Conservation (phyloP, 352 stramenopile species). For the Thalassiosira livingstoniorum region DNA sequence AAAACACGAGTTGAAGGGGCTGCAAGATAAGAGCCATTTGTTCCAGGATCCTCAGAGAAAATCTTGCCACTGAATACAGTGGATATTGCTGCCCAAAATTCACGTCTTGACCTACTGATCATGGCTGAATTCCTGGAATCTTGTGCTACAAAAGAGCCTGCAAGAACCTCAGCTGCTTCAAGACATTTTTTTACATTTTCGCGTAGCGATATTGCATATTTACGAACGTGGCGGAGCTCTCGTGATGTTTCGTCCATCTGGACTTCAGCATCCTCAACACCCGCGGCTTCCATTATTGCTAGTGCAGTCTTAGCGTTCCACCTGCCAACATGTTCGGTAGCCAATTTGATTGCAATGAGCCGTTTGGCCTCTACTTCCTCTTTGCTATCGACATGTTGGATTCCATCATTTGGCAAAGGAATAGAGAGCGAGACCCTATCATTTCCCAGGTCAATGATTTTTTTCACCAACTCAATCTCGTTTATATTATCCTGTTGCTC, state of each 20-base stretch:
- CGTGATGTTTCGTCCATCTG: constrained; percentile 79
- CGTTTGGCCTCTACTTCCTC: constrained; percentile 30
- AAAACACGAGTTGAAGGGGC: constrained; percentile 54
- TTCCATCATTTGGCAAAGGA: too few species aligned
- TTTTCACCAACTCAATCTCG: constrained; percentile 74
- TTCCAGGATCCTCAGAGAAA: constrained; percentile 21
- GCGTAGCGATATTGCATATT: constrained; percentile 76
- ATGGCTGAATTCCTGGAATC: constrained; percentile 24
- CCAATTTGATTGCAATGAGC: constrained; percentile 65
- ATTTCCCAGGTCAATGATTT: constrained; percentile 72
- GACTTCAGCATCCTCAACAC: constrained; percentile 76
- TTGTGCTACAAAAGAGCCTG: constrained; percentile 19
- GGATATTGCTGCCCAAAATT: constrained; percentile 71
- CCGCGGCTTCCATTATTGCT: constrained; percentile 75
- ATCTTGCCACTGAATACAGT: constrained; percentile 65
- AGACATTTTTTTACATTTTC: constrained; percentile 73
- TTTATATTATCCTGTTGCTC: constrained; percentile 65
- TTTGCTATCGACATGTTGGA: constrained; percentile 7
- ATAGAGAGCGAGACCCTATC: too few species aligned
- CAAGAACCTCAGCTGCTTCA: constrained; percentile 55
- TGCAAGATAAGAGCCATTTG: constrained; percentile 16
- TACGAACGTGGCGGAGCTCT: constrained; percentile 73
- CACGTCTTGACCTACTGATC: constrained; percentile 56
- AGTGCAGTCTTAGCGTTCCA: constrained; percentile 77
- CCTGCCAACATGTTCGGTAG: constrained; percentile 63